Base-by-base conservation (phyloP, 2,329 filamentous ascomycete genomes). In the Spiromastix sp. region DNA sequence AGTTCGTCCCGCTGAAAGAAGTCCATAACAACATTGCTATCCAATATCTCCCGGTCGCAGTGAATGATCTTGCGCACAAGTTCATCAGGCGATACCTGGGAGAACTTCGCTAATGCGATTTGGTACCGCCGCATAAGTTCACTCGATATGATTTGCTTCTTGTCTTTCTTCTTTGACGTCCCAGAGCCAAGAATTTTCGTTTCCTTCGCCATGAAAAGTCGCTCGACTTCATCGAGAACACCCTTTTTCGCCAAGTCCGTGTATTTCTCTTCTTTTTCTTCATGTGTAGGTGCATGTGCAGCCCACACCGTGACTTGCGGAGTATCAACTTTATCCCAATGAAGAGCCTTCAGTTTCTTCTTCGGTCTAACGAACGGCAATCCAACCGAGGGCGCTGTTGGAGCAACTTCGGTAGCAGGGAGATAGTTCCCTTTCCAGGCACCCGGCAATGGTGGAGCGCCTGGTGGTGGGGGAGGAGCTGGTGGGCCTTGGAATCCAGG, bases 261-360 rank as follows among this genome's bases (percentile, higher is more conserved):
- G 55, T 96, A 96, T 60, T 95, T 95, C 62, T 94, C 85, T 63
- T 98, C 91, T 54, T 87, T 85, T 42, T 82, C 83, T 55, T 93
- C 80, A 4, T 79, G 75, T n/a, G 85, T 93, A 4, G 85, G 81
- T 19, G 83, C 76, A 57, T 93, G 85, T 5, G 77, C 72, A 21
- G 86, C 87, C 89, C 89, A 96, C 49, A 95, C 84, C 36, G 89
- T 95, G 33, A 85, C 82, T 56, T 91, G 78, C 15, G 86, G 84
- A 35, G 83, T 75, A 60, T 98, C 91, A 36, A 98, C 85, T 68
- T 96, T 96, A 64, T 98, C 91, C 89, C 91, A 96, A 66, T 98
- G 91, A 48, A 98, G 72, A 40, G 89, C 89, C 76, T 98, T 98
- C 60, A 98, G 85, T 71, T 96, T 98, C 77, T 94, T 96, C 74